Evolutionary conservation across 2,329 filamentous ascomycete species (phyloP).

Genomic region (Rhexocercosporidium sp.): DNA sequence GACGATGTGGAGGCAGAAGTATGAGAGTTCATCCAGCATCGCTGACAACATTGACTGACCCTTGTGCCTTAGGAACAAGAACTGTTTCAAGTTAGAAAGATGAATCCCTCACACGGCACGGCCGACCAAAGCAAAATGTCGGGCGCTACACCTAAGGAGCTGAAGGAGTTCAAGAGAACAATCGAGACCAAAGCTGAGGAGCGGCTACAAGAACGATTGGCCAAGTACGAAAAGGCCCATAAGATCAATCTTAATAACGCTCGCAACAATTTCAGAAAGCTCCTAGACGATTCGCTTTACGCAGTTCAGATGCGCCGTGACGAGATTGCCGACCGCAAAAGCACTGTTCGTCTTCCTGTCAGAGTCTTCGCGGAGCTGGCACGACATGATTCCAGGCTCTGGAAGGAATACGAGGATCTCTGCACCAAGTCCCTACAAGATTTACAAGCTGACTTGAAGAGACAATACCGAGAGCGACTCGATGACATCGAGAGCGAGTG

Average conservation of each 20-base stretch:
- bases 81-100: not conserved
- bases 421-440: not conserved
- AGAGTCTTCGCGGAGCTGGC: not conserved
- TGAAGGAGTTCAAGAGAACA: not conserved
- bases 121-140: too few relatives aligned
- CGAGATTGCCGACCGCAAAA: not conserved
- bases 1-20: too few relatives aligned
- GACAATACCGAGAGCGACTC: slow-evolving; percentile 12
- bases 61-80: not conserved
- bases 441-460: slow-evolving; percentile 11
- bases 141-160: not conserved
- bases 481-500: slow-evolving; percentile 14
- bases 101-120: not conserved
- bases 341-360: not conserved
- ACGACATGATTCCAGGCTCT: not conserved
- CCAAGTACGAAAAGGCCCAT: not conserved
- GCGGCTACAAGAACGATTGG: not conserved
- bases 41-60: too few relatives aligned
- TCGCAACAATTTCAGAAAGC: not conserved
- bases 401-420: slow-evolving; percentile 37
- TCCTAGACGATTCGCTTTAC: not conserved
- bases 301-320: not conserved
- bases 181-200: not conserved
- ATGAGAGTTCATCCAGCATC: too few relatives aligned
- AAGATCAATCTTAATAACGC: not conserved